Evolutionary conservation across 2,329 filamentous ascomycete genomes (phyloP), one percentile per base, ranked within the genome.

Genomic region (Thelonectria discophora): DNA sequence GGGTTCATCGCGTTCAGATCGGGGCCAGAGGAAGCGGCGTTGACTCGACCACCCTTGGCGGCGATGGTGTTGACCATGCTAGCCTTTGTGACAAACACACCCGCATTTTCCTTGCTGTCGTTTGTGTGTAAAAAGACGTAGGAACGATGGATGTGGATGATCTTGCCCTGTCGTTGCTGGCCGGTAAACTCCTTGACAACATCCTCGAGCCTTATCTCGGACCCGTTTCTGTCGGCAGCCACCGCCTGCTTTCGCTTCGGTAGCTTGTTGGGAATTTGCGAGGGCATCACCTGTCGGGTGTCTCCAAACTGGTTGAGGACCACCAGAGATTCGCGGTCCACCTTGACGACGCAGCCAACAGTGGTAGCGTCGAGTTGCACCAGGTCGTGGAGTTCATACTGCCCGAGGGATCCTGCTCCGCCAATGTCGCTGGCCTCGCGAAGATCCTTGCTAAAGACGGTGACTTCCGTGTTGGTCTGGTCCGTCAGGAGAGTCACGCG

Each of bases 381-480:
- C 24, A 99, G 85, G 75, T 99, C 95, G 70, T 96, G 93, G 34
- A 99, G 88, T 69, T 94, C 91, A 76, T 91, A 98, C 77, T 96
- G 92, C 11, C 93, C 93, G n/a, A 94, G 81, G 32, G 88, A 88
- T 27, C 92, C 91, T 72, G 94, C 89, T 15, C 92, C 93, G 65
- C 93, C 94, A 69, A 93, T 93, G 74, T 98, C 95, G 57, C 92
- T 93, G 27, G 95, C 95, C 77, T 97, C 92, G 68, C 96, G 88
- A 63, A 99, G 80, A 79, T 99, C 95, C 76, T 97, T 97, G 81
- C 94, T 97, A 75, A 99, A 99, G 34, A 99, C 95, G 0, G 94
- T 97, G 69, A 99, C 93, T 75, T 99, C 95, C 54, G 90, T 89
- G 77, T 95, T 94, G 63, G 88, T 95, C 75, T 95, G 93, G 78